Conservation (phyloP, 2,329 filamentous ascomycete species). For the Magnaporthales sp. region DNA sequence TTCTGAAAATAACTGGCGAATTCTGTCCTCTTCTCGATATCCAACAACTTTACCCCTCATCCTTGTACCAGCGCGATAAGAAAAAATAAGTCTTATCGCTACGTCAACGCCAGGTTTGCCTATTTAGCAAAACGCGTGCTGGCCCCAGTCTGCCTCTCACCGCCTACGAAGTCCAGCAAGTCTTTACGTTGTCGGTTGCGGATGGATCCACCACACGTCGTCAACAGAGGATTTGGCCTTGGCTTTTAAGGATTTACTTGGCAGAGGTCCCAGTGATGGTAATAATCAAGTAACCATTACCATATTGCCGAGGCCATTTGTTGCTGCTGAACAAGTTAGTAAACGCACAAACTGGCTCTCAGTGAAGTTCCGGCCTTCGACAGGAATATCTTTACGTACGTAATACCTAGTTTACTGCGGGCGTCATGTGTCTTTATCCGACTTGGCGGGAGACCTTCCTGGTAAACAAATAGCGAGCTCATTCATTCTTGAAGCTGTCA, state of each 20-base stretch:
- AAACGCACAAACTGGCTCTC: not conserved
- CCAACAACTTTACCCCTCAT: not conserved
- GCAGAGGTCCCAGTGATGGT: not conserved
- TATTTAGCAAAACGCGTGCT: not conserved
- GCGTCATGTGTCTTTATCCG: not conserved
- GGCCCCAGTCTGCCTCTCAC: not conserved
- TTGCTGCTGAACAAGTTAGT: not conserved
- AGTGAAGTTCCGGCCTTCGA: not conserved
- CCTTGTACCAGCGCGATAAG: not conserved
- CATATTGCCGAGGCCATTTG: slow-evolving; percentile 2
- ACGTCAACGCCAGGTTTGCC: not conserved
- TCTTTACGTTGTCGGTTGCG: too few species aligned
- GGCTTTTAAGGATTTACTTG: not conserved
- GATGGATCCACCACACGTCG: not conserved
- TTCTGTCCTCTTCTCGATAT: not conserved
- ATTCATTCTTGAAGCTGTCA: not conserved
- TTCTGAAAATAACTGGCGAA: not conserved
- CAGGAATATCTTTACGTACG: not conserved
- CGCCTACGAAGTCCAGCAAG: not conserved
- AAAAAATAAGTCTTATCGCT: not conserved
- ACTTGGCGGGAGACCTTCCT: not conserved
- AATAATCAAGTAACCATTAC: slow-evolving; percentile 4
- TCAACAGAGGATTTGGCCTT: not conserved
- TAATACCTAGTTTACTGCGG: not conserved
- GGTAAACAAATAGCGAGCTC: not conserved